These are phyloP conservation scores for Auriscalpium microsporum DNA, from an alignment of 768 basidiomycete genomes.

Conservation along the genomic window DNA sequence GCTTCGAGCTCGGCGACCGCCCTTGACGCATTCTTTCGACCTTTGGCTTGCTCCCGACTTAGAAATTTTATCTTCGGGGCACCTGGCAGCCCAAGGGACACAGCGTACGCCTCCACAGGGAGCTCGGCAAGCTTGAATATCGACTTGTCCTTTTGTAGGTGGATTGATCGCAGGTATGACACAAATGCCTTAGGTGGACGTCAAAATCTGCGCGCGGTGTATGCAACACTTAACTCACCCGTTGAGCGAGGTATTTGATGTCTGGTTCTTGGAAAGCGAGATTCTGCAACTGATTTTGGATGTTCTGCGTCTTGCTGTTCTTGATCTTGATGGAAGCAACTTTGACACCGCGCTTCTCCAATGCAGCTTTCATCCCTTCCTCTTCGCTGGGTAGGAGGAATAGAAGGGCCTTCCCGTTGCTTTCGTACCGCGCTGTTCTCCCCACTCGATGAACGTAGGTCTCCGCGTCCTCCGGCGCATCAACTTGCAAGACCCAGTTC, in stretches of 20 bases:
- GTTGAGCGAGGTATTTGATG: conserved; percentile 92
- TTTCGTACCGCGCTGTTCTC: conserved; percentile 88
- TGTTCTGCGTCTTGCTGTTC: conserved; percentile 74
- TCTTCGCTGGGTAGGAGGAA: conserved; percentile 88
- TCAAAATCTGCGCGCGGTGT: background rate
- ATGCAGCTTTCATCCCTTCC: conserved; percentile 71
- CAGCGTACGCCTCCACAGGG: conserved; percentile 77
- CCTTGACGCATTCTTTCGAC: conserved; percentile 66
- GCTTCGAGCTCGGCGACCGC: conserved; percentile 29
- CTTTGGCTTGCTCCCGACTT: conserved; percentile 55
- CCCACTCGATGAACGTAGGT: conserved; percentile 98
- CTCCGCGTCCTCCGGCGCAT: conserved; percentile 94
- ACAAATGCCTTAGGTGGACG: conserved; percentile 67
- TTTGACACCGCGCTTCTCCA: conserved; percentile 64
- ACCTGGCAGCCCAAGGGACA: conserved; percentile 87
- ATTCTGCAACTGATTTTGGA: conserved; percentile 84
- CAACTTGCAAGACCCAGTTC: conserved; percentile 94
- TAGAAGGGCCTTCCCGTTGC: conserved; percentile 77
- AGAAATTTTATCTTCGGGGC: conserved; percentile 93
- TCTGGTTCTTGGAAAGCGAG: conserved; percentile 93
- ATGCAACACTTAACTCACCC: conserved; percentile 42
- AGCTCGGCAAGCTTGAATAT: conserved; percentile 83
- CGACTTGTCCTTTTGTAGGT: conserved; percentile 89
- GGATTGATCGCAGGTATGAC: conserved; percentile 87
- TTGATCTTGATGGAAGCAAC: conserved; percentile 81